Evolutionary conservation across 441 rosid genomes (phyloP).

Genomic region (Hypseocharis bilobata): DNA sequence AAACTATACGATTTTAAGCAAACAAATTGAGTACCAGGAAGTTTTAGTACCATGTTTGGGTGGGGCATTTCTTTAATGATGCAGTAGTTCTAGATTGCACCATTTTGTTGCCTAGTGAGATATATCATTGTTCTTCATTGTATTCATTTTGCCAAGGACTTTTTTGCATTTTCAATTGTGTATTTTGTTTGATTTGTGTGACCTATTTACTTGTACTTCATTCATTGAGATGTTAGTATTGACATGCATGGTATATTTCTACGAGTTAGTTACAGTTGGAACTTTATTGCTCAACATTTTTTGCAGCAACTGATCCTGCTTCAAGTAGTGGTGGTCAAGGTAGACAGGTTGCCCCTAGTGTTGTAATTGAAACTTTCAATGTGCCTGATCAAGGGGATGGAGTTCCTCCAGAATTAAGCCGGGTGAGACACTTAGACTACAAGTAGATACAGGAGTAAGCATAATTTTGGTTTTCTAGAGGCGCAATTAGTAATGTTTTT

Average conservation of each 20-base stretch:
- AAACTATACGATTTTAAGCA: not conserved
- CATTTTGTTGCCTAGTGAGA: not conserved
- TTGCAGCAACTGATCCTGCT: constrained; percentile 34
- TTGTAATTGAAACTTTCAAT: constrained; percentile 57
- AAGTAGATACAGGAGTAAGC: constrained; percentile 19
- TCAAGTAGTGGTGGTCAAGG: constrained; percentile 28
- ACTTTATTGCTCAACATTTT: constrained; percentile 4
- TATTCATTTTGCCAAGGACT: not conserved
- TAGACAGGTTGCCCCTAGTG: constrained; percentile 41
- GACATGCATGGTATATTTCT: not conserved
- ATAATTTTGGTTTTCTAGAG: constrained; percentile 8
- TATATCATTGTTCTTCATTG: not conserved
- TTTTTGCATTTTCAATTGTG: not conserved
- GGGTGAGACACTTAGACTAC: constrained; percentile 34
- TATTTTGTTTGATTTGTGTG: not conserved
- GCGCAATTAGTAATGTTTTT: constrained; percentile 9
- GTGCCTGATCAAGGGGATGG: constrained; percentile 63
- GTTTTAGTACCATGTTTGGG: not conserved
- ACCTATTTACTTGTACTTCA: not conserved
- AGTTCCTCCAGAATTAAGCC: constrained; percentile 60
- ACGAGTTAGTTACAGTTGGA: not conserved
- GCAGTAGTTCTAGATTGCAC: not conserved
- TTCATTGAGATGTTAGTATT: not conserved
- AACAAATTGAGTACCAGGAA: not conserved
- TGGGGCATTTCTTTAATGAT: not conserved